Base-by-base conservation (phyloP, 345 rosid species). In the Balakata baccata region DNA sequence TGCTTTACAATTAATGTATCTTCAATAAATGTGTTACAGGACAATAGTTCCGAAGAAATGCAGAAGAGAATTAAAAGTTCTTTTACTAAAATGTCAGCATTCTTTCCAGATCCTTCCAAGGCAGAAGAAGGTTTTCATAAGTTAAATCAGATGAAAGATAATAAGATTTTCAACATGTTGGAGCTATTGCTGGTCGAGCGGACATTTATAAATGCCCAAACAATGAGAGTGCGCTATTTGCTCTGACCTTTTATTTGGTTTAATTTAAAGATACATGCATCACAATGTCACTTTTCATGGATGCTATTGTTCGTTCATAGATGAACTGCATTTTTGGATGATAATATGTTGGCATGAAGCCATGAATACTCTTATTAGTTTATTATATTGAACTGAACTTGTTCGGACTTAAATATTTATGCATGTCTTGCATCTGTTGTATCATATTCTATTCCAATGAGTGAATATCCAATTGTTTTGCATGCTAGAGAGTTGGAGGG, bases 121-220 rank as follows among this genome's bases (percentile, higher is more conserved):
- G 92, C 98, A 64, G 91, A 85, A 81, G 92, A 82, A 53, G 83
- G 81, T 82, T 89, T 92, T 82, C 74, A 86, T 77, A 87, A 83
- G 70, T 75, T 94, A 84, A 87, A 82, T 71, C 85, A 84, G 78
- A 78, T 86, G 87, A 88, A 86, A 73, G 97, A 92, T 68, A 71
- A 80, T 59, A 77, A 81, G 56, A 84, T 88, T 73, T 89, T 92
- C 77, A 81, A 79, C 68, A 76, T 77, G 25, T 82, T 94, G 74
- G 82, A 81, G 75, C 72, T 56, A 73, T 79, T 92, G 76, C 67
- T 94, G 88, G 84, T 83, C 80, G 87, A 86, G 69, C 69, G 50
- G 73, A 75, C 85, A 63, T 72, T 59, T 74, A 64, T 64, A 71
- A 81, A 77, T 53, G 84, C 89, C 61, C 85, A 81, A 74, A 66